Conservation (phyloP, 768 basidiomycete genomes). For the Rhodotorula graminis region DNA sequence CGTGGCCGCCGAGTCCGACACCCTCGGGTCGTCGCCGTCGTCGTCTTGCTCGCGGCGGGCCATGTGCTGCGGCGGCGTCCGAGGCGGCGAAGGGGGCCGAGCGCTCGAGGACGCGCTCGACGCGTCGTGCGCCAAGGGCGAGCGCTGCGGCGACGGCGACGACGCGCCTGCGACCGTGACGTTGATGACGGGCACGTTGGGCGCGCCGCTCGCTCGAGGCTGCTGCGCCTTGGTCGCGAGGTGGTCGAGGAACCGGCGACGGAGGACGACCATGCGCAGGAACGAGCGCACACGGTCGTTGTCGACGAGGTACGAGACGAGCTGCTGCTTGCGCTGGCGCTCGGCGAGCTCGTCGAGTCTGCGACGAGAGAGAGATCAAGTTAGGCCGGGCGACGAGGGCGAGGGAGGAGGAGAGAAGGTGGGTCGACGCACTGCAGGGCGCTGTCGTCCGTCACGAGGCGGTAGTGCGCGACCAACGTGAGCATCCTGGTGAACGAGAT, state of each 20-base stretch:
- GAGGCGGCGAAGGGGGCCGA: too few species aligned
- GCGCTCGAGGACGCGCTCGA: not conserved
- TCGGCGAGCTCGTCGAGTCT: slow-evolving; percentile 35
- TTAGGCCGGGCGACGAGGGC: too few species aligned
- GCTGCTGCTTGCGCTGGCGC: slow-evolving; percentile 15
- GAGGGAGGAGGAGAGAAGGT: not conserved
- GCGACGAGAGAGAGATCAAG: not conserved
- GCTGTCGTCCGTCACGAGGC: slow-evolving; percentile 80
- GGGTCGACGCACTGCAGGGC: slow-evolving; percentile 72
- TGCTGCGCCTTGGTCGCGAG: not conserved
- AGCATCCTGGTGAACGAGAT: slow-evolving; percentile 91
- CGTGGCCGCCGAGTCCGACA: too few species aligned
- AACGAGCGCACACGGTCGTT: slow-evolving; percentile 22
- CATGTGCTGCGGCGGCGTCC: not conserved
- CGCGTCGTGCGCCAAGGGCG: too few species aligned
- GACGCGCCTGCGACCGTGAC: not conserved
- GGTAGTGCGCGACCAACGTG: slow-evolving; percentile 78
- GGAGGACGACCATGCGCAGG: slow-evolving; percentile 26
- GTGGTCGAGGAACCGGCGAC: slow-evolving; percentile 15
- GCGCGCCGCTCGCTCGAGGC: not conserved
- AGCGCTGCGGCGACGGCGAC: not conserved
- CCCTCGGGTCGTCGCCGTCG: not conserved
- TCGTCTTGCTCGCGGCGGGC: not conserved
- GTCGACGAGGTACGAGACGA: slow-evolving; percentile 8
- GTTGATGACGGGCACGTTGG: slow-evolving; percentile 4